Evolutionary conservation across 2,329 filamentous ascomycete species (phyloP), one percentile per base, ranked within the genome.

Genomic region (Pezicula radicicola): DNA sequence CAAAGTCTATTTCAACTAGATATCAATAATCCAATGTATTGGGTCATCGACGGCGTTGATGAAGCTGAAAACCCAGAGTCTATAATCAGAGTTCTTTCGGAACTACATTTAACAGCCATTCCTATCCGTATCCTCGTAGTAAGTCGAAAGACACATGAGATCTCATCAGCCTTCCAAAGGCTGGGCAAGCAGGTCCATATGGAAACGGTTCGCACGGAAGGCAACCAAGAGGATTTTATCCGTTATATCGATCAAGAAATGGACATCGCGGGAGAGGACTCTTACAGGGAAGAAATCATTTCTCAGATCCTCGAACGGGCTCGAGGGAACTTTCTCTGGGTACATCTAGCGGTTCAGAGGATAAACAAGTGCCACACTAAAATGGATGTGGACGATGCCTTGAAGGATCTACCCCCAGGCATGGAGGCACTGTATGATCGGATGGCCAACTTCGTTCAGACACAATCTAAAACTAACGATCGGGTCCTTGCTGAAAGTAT

Each of bases 361-460:
- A 30, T 50, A 12, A n/a, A 50, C 10, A 18, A 40, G 12, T 50
- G 46, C 3, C 25, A 44, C n/a, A 53, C 37, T 13, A 12, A n/a
- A 25, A 37, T 28, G 15, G 46, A 50, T 19, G 44, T 53, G n/a
- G 30, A 42, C 36, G 21, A 51, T 7, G 54, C 51, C 6, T 51
- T 66, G 3, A 40, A 59, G 9, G 47, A 58, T 8, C 53, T 67
- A 2, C 66, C 63, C 3, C 43, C 47, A 12, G 63, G 56, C 18
- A 63, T 68, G 62, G 56, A 57, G 28, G 46, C 50, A 9, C 51
- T 67, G 41, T 68, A 67, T 49, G n/a, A 59, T 36, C 57, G 59
- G 5, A 68, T 68, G 65, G 56, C 59, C 7, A 42, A 37, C 37
- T 42, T 46, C 3, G 52, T 64, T 18, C 50, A 51, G 12, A 44